Base-by-base conservation (phyloP, 495 filamentous ascomycete species). In the Penicillium macrosclerotiorum region DNA sequence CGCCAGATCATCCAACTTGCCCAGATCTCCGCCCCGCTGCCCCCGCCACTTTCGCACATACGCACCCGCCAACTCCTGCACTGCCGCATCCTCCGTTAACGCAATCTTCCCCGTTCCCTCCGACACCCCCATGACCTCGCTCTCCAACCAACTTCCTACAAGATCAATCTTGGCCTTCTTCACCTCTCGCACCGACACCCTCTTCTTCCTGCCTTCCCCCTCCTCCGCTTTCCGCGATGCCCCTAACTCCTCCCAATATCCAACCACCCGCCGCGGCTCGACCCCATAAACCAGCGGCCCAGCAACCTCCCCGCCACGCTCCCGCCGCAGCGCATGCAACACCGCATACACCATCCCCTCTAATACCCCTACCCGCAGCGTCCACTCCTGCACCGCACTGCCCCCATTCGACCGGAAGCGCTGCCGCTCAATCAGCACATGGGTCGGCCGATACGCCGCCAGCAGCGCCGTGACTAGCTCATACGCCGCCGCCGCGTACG, bases 1-100 rank as follows among this genome's bases (percentile, higher is more conserved):
- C 5, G 90, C 87, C 50, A 97, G 69, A 74, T 97, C 92, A 70
- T 97, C 92, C 52, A 95, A 56, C 63, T 97, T 97, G 14, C 62
- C 68, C 23, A 75, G 52, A 46, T 62, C 55, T 50, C 9, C 57
- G 49, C 30, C 54, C 52, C 16, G 4, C 41, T 19, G 47, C 18
- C 52, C 54, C 34, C 62, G 62, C 71, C 71, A 73, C 60, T 70
- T 75, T 29, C 34, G 51, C 39, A 79, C 46, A 60, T 80, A 86
- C 23, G 51, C 62, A 40, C 57, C 52, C 1, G 66, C 71, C 55
- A 73, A 63, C 14, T 59, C 54, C 44, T 56, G 57, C 12, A 75
- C 60, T 14, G 57, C 51, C 30, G 56, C 60, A 5, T 69, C 52
- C 17, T 55, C 48, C 22, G 77, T 60, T 36, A 62, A 34, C 24